These are phyloP conservation scores for Musa balbisiana DNA, from an alignment of 202 grass and related monocot genomes.

Conservation along the genomic window DNA sequence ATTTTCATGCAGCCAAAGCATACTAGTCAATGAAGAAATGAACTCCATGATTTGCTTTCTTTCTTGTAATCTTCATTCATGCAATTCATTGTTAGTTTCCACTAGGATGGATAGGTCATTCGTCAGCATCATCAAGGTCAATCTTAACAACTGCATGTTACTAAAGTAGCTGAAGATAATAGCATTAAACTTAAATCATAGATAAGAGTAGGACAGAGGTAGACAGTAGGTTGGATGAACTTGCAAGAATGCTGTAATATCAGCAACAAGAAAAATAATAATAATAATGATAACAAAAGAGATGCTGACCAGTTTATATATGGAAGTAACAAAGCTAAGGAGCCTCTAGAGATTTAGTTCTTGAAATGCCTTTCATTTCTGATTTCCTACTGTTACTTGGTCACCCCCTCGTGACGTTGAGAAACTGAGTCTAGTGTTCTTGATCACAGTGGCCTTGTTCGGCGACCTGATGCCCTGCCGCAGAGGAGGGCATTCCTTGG, in stretches of 20 bases:
- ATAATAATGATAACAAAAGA: not conserved
- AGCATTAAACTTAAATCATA: not conserved
- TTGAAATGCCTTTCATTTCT: not conserved
- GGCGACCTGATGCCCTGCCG: not conserved
- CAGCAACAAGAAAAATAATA: not conserved
- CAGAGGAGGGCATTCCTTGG: slow-evolving; percentile 12
- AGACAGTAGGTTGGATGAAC: not conserved
- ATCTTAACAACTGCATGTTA: not conserved
- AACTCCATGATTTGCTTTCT: too few relatives aligned
- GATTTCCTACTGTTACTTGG: not conserved
- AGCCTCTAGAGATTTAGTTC: not conserved
- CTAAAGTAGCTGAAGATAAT: not conserved
- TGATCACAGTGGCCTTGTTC: slow-evolving; percentile 12
- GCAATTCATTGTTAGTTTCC: not conserved
- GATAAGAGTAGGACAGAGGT: not conserved
- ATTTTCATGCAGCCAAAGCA: too few relatives aligned
- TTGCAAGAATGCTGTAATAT: not conserved
- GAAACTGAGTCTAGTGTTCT: not conserved
- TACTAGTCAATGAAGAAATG: too few relatives aligned
- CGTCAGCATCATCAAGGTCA: not conserved
- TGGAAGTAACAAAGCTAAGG: not conserved
- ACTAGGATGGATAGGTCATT: not conserved
- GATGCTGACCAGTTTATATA: not conserved
- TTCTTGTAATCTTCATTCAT: not conserved
- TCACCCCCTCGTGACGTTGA: slow-evolving; percentile 8